These are phyloP conservation scores for Yarrowia galli DNA, from an alignment of 1,139 yeast species.

Conservation along the genomic window DNA sequence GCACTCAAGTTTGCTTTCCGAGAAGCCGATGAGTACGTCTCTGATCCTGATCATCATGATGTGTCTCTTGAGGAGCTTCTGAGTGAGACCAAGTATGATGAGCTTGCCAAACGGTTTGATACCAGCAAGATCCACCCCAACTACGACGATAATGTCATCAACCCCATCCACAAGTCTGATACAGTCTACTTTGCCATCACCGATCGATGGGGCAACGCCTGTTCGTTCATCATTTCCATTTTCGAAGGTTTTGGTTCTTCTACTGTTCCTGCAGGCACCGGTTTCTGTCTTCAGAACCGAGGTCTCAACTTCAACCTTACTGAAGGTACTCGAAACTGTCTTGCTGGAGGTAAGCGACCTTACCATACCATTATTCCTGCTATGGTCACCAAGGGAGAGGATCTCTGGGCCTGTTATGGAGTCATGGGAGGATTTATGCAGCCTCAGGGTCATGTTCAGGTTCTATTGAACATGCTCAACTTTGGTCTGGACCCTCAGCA, in stretches of 20 bases:
- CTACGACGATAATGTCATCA: conserved; percentile 64
- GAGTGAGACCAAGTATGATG: conserved; percentile 55
- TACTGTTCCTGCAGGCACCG: conserved; percentile 69
- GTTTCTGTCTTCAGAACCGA: conserved; percentile 77
- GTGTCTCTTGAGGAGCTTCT: conserved; percentile 54
- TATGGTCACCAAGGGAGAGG: conserved; percentile 56
- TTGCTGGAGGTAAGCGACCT: conserved; percentile 76
- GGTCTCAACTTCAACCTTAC: conserved; percentile 76
- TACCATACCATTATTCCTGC: conserved; percentile 89
- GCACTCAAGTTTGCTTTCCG: conserved; percentile 75
- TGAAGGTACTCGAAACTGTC: conserved; percentile 63
- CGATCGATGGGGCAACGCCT: conserved; percentile 78
- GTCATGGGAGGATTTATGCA: conserved; percentile 89
- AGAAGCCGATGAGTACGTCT: conserved; percentile 77
- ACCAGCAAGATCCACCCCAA: conserved; percentile 54
- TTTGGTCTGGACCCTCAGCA: conserved; percentile 76
- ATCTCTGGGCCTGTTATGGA: conserved; percentile 73
- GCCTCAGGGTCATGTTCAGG: conserved; percentile 87
- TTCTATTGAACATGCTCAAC: conserved; percentile 67
- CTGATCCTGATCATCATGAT: conserved; percentile 56
- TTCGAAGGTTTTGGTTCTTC: conserved; percentile 77
- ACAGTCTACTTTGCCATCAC: conserved; percentile 78
- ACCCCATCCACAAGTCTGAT: conserved; percentile 70
- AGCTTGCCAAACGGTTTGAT: conserved; percentile 60
- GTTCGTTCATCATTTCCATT: conserved; percentile 81